These are phyloP conservation scores for Ogataea philodendri DNA, from an alignment of 805 yeast genomes.

Conservation along the genomic window DNA sequence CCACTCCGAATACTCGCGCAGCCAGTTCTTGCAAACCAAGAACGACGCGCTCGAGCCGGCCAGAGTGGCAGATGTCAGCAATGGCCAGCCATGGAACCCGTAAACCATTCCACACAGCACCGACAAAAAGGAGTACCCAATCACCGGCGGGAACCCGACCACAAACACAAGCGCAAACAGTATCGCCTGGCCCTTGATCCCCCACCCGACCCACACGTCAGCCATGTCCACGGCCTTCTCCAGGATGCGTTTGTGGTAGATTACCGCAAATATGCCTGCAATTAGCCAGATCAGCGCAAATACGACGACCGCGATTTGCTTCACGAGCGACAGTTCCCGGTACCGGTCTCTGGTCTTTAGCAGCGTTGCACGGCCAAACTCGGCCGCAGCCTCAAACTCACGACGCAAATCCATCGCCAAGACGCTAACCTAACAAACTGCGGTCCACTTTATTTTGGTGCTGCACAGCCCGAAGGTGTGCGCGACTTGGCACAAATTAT, in stretches of 20 bases:
- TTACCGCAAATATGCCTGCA: constrained; percentile 25
- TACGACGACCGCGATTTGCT: constrained; percentile 14
- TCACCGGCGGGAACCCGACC: constrained; percentile 86
- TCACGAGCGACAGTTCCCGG: constrained; percentile 4
- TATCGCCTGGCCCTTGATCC: constrained; percentile 32
- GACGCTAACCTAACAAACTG: no score
- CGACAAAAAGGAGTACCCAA: constrained; percentile 74
- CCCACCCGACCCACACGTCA: constrained; percentile 38
- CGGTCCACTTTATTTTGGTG: no score
- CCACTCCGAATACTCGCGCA: constrained; percentile 55
- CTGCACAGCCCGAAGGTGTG: no score
- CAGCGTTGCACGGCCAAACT: background rate
- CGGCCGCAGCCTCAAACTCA: background rate
- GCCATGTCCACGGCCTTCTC: constrained; percentile 41
- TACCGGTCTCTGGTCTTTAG: constrained; percentile 1
- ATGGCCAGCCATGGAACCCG: constrained; percentile 83
- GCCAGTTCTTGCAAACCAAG: constrained; percentile 56
- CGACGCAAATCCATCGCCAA: background rate
- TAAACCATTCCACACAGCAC: constrained; percentile 75
- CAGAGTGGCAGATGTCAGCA: constrained; percentile 66
- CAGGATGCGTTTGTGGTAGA: constrained; percentile 38
- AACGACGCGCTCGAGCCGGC: constrained; percentile 78
- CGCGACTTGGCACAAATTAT: no score
- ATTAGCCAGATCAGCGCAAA: constrained; percentile 10
- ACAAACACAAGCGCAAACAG: constrained; percentile 53